Percentiles rank a stretch among this genome's conserved stretches.
Conservation (phyloP, 257 asterid genomes). For the Salvia hispanica region DNA sequence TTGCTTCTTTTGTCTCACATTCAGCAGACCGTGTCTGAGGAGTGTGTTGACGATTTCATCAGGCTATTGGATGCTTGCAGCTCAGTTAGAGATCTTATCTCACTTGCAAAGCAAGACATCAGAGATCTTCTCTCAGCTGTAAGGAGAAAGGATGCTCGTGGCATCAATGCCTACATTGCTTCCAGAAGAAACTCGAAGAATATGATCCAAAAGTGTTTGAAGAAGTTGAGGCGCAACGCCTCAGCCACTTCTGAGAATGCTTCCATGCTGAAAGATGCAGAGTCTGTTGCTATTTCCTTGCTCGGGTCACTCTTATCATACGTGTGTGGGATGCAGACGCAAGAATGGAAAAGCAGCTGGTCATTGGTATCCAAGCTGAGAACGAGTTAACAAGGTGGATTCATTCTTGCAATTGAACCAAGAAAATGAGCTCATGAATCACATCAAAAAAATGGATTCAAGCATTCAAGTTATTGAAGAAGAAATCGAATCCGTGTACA, state of each 20-base stretch:
- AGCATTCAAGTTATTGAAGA: too few species aligned
- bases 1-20: constrained; percentile 32
- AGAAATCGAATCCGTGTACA: too few species aligned
- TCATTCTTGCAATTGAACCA: too few species aligned
- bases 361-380: too few species aligned
- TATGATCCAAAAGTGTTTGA: constrained; percentile 36
- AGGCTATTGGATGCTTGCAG: constrained; percentile 42
- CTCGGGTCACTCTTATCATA: constrained; percentile 38
- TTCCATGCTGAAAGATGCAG: constrained; percentile 34
- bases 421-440: too few species aligned
- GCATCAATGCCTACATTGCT: constrained; percentile 16
- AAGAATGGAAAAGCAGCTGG: too few species aligned
- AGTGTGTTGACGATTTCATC: constrained; percentile 34
- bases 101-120: constrained; percentile 23
- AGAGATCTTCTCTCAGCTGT: constrained; percentile 39
- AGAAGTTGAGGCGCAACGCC: constrained; percentile 26
- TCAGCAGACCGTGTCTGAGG: constrained; percentile 33
- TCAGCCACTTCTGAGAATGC: constrained; percentile 3
- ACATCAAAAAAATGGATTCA: too few species aligned
- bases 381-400: too few species aligned
- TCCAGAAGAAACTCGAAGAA: constrained; percentile 36
- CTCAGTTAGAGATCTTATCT: constrained; percentile 35
- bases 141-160: constrained; percentile 37
- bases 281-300: constrained; percentile 28
- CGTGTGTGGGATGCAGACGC: too few species aligned